Base-by-base conservation (phyloP, 495 filamentous ascomycete genomes). In the Aspergillus homomorphus region DNA sequence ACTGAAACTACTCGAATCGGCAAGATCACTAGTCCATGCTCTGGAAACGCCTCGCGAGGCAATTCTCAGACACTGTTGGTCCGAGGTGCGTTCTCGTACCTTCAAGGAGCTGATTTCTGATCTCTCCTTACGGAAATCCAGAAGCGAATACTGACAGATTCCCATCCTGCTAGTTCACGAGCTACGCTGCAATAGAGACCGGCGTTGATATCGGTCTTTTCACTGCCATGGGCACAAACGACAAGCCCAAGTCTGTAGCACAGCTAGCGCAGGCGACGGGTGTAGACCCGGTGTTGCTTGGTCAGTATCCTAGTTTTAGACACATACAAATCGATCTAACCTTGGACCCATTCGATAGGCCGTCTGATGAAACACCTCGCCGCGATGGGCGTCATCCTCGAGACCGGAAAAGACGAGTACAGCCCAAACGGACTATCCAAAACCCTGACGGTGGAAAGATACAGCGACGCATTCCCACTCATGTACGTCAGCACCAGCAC, bases 311-410 rank as follows among this genome's bases (percentile, higher is more conserved):
- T 3, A 1, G 43, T 6, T 16, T 20, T 18, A 1, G 22, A 22
- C 21, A 45, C 19, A n/a, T 16, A n/a, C 33, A 14, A 1, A 21
- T 10, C 7, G 6, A 4, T 19, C 22, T 22, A 28, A 24, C 43
- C 14, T 44, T 22, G 23, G 8, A 45, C 16, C 20, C 16, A 24
- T 9, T 43, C 46, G 18, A 0, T 19, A 66, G 62, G 45, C 2
- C 72, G 73, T 8, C 60, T 79, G 44, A 56, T 80, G 58, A 73
- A 71, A 45, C 79, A 82, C 51, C 60, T 81, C 1, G 76, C 73
- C 4, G 72, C 78, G 28, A 80, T 77, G 67, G 73, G 71, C 6
- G 61, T 75, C 42, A 62, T 82, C 16, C 50, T 41, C 22, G 72
- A 82, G 60, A 71, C 67, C 12, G 73, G 69, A 3, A 41, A 53